A percentile compares a stretch with the other conserved stretches of the same genome.
These are phyloP conservation scores for Russula sp. DNA, from an alignment of 768 basidiomycete genomes.

Conservation along the genomic window DNA sequence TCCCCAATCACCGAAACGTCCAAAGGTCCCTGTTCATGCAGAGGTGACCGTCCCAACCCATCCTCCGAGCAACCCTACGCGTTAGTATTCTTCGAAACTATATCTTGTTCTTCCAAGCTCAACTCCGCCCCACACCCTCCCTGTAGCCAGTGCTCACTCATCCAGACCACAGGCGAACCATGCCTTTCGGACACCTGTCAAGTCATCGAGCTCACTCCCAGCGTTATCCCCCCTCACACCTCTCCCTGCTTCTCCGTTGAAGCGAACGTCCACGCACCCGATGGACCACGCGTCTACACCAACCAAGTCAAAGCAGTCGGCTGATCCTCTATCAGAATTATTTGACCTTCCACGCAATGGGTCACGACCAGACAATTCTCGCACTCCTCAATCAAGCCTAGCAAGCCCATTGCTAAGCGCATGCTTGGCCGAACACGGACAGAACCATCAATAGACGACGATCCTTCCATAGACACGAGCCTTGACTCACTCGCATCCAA, in stretches of 20 bases:
- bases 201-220: slow-evolving; percentile 15
- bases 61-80: neutral
- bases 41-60: neutral
- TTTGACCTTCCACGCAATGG: slow-evolving; percentile 41
- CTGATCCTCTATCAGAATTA: slow-evolving; percentile 47
- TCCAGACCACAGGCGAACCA: slow-evolving; percentile 19
- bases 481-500: slow-evolving; percentile 31
- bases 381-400: slow-evolving; percentile 17
- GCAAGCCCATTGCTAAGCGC: slow-evolving; percentile 51
- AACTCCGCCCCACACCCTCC: neutral
- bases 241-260: slow-evolving; percentile 8
- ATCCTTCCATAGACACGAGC: slow-evolving; percentile 34
- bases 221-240: slow-evolving; percentile 28
- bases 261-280: slow-evolving; percentile 13
- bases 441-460: slow-evolving; percentile 45
- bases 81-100: slow-evolving; percentile 13
- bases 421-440: slow-evolving; percentile 72
- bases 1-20: slow-evolving; percentile 35
- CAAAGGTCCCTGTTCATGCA: slow-evolving; percentile 25
- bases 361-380: slow-evolving; percentile 1
- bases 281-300: slow-evolving; percentile 22
- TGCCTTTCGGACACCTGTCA: slow-evolving; percentile 28
- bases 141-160: slow-evolving; percentile 6
- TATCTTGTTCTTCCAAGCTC: neutral
- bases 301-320: slow-evolving; percentile 28